These are phyloP conservation scores for Phytophthora pini DNA, from an alignment of 352 stramenopile genomes.

Conservation along the genomic window DNA sequence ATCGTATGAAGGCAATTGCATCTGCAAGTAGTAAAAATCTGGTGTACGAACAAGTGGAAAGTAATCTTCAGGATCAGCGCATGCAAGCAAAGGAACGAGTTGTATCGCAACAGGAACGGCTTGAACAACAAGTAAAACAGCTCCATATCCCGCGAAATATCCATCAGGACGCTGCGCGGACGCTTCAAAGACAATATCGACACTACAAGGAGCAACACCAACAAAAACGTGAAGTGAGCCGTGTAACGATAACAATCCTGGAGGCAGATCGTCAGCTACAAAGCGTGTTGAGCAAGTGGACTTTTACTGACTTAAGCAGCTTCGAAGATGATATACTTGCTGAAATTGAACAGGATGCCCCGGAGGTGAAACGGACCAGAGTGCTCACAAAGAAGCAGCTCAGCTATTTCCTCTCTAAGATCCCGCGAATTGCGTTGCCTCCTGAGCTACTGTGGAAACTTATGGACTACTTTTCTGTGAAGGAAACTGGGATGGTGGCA, in stretches of 20 bases:
- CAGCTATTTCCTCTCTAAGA: slow-evolving; percentile 57
- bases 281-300: slow-evolving; percentile 50
- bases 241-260: slow-evolving; percentile 31
- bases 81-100: slow-evolving; percentile 14
- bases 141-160: slow-evolving; percentile 44
- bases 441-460: slow-evolving; percentile 47
- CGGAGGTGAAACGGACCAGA: slow-evolving; percentile 32
- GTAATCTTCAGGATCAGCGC: slow-evolving; percentile 44
- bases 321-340: slow-evolving; percentile 42
- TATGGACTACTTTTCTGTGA: slow-evolving; percentile 52
- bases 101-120: slow-evolving; percentile 21
- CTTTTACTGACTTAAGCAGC: slow-evolving; percentile 42
- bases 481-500: slow-evolving; percentile 32
- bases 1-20: slow-evolving; percentile 81
- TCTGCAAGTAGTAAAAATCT: slow-evolving; percentile 69
- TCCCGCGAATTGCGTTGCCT: slow-evolving; percentile 47
- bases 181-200: slow-evolving; percentile 48
- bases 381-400: slow-evolving; percentile 59
- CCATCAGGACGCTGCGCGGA: slow-evolving; percentile 54
- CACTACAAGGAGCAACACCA: slow-evolving; percentile 45
- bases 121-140: slow-evolving; percentile 34
- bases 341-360: slow-evolving; percentile 49
- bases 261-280: slow-evolving; percentile 46
- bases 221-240: slow-evolving; percentile 4
- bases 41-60: slow-evolving; percentile 77